Evolutionary conservation across 2,329 filamentous ascomycete genomes (phyloP).

Genomic region (Curvularia verruculosa): DNA sequence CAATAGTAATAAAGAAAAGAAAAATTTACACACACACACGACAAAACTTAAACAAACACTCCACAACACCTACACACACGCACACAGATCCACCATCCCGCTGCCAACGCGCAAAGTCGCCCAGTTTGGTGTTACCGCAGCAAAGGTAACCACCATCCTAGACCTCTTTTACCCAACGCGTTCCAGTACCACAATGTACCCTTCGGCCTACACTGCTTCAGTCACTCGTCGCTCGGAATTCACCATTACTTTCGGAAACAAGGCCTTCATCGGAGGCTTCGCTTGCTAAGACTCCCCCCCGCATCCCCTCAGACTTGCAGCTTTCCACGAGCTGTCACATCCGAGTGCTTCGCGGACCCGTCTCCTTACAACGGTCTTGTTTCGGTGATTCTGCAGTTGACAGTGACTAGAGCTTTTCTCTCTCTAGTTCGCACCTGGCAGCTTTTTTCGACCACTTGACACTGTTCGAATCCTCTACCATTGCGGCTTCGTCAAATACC

Average conservation of each 20-base stretch:
- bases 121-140: slow-evolving; percentile 36
- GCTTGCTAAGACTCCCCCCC: slow-evolving; percentile 46
- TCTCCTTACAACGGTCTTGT: slow-evolving; percentile 49
- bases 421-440: slow-evolving; percentile 43
- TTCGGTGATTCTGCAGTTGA: slow-evolving; percentile 53
- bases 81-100: slow-evolving; percentile 1
- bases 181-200: slow-evolving; percentile 45
- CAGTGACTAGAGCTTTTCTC: slow-evolving; percentile 50
- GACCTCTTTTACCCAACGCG: slow-evolving; percentile 38
- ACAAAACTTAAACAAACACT: slow-evolving; percentile 13
- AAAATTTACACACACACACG: neutral
- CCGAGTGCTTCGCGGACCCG: slow-evolving; percentile 46
- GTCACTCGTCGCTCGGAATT: slow-evolving; percentile 53
- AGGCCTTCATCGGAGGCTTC: slow-evolving; percentile 48
- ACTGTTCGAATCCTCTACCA: slow-evolving; percentile 39
- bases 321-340: slow-evolving; percentile 44
- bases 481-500: slow-evolving; percentile 41
- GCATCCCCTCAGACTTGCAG: slow-evolving; percentile 43
- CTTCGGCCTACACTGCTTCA: slow-evolving; percentile 46
- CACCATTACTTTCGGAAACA: slow-evolving; percentile 47
- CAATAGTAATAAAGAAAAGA: slow-evolving; percentile 37
- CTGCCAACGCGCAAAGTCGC: slow-evolving; percentile 24
- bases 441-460: slow-evolving; percentile 42
- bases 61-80: too few relatives aligned
- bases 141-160: slow-evolving; percentile 35